Evolutionary conservation across 306 rosid genomes (phyloP).

Genomic region (Pachyrhizus erosus): DNA sequence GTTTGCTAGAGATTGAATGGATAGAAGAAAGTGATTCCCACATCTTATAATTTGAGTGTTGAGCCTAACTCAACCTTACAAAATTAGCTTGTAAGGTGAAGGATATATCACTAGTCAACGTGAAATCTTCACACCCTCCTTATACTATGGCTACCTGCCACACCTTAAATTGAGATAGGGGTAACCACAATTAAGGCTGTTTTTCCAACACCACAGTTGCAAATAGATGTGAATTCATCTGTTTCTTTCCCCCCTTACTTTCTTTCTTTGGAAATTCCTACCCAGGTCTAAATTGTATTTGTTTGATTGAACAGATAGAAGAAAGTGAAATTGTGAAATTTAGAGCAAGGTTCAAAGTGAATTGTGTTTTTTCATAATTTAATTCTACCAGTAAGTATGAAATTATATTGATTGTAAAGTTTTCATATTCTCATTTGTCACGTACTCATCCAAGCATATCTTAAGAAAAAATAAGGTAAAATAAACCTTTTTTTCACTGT

Average conservation of each 20-base stretch:
- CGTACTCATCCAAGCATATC: background rate
- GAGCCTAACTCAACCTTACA: too few relatives aligned
- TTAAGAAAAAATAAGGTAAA: constrained; percentile 16
- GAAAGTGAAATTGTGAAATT: too few relatives aligned
- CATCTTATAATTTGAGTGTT: too few relatives aligned
- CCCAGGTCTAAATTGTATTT: background rate
- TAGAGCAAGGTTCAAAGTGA: too few relatives aligned
- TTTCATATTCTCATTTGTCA: constrained; percentile 8
- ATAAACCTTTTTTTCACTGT: background rate
- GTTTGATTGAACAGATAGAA: background rate
- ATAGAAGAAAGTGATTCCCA: background rate
- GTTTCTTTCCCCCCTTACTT: constrained; percentile 1
- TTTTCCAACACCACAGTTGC: too few relatives aligned
- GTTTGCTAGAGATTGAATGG: constrained; percentile 5
- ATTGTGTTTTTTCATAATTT: constrained; percentile 1
- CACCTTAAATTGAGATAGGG: too few relatives aligned
- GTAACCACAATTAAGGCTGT: too few relatives aligned
- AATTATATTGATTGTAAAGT: background rate
- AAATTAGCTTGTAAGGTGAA: too few relatives aligned
- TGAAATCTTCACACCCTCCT: too few relatives aligned
- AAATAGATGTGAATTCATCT: background rate
- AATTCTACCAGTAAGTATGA: background rate
- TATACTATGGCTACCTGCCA: too few relatives aligned
- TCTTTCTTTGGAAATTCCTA: background rate
- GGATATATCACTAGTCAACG: too few relatives aligned